Conservation (phyloP, 306 rosid species). For the Delonix regia region DNA sequence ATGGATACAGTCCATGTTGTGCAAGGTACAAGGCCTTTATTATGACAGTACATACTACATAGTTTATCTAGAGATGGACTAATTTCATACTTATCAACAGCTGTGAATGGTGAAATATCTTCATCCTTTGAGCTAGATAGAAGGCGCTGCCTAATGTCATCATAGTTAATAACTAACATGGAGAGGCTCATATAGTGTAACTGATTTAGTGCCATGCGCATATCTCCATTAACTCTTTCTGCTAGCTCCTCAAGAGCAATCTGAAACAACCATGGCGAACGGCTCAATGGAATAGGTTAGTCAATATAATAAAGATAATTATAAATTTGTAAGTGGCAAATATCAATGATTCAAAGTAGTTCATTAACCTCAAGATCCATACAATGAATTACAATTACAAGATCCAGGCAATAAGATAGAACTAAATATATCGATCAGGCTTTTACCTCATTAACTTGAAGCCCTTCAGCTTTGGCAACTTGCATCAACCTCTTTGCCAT, state of each 20-base stretch:
- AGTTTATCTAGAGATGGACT: background rate
- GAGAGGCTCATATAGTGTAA: conserved; percentile 95
- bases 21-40: conserved; percentile 10
- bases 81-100: conserved; percentile 85
- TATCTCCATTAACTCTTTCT: conserved; percentile 91
- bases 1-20: background rate
- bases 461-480: conserved; percentile 81
- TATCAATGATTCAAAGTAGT: conserved; percentile 1
- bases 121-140: conserved; percentile 82
- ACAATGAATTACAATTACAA: conserved; percentile 32
- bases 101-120: conserved; percentile 94
- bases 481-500: conserved; percentile 89
- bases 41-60: background rate
- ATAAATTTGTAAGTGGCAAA: background rate
- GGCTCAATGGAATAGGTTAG: conserved; percentile 16
- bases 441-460: conserved; percentile 85
- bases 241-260: conserved; percentile 95
- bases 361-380: conserved; percentile 23
- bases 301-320: background rate
- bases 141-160: conserved; percentile 79
- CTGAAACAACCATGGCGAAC: conserved; percentile 43
- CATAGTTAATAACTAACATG: conserved; percentile 79
- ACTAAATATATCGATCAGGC: conserved; percentile 17
- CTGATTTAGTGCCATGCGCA: conserved; percentile 96
- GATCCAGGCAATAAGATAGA: conserved; percentile 28